Evolutionary conservation across 2,329 filamentous ascomycete genomes (phyloP), one percentile per base, ranked within the genome.

Genomic region (Penicillium italicum): DNA sequence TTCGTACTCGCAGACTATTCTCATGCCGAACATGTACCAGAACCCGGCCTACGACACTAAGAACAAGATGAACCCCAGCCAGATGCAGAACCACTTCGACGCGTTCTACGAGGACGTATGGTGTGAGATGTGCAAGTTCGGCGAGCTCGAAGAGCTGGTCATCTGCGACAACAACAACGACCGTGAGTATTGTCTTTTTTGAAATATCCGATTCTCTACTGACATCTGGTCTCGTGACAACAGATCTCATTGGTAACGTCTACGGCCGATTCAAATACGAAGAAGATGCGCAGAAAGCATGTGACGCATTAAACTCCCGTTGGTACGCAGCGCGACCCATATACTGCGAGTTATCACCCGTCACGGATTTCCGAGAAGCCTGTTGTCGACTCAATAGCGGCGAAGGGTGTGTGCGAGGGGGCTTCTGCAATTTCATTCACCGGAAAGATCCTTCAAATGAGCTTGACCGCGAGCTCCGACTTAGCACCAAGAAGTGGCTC

Each of bases 181-280:
- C 73, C 93, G 87, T 90, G 74, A 67, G 86, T 84, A 14, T 20
- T 31, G n/a, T 30, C 38, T 20, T n/a, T 2, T 38, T 18, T 46
- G n/a, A n/a, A 28, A 20, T 33, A 4, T 46, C 28, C 11, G 22
- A 44, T 36, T 42, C 38, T 5, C 37, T 26, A 53, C 60, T 69
- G 55, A 70, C 43, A 24, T 41, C 2, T 47, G n/a, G 7, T 52
- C 24, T 37, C 24, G 7, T 20, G 26, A 31, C 33, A 46, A 48
- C 63, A 90, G 88, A 99, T 78, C 83, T 99, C 50, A 97, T 99
- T 72, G 94, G 94, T 71, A 99, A 99, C 77, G 94, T 99, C 70
- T 99, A 99, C 80, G 94, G 94, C 49, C 91, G 94, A 66, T 99
- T 97, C 88, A 99, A 99, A 79, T 99, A 97, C 83, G 94, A 99